phyloP scores from a whole-genome alignment of 2,329 filamentous ascomycete genomes.

The Cytospora leucostoma region DNA sequence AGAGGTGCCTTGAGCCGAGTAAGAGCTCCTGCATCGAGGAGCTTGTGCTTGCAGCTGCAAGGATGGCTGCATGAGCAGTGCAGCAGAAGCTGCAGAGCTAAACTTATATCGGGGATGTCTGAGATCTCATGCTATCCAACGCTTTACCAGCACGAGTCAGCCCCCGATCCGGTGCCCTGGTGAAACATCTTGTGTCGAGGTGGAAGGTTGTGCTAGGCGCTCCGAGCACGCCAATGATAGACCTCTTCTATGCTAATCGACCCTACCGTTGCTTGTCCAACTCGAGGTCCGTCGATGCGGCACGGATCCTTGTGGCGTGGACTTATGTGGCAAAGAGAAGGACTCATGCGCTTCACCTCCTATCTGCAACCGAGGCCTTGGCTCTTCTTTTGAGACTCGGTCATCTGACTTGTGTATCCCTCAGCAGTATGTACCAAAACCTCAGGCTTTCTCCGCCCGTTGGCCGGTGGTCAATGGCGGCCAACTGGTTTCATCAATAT shows the following conservation, averaged over 20 bases:
- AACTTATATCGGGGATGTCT: slow-evolving; percentile 14
- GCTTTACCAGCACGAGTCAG: slow-evolving; percentile 15
- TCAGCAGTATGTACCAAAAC: not conserved
- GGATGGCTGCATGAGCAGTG: slow-evolving; percentile 19
- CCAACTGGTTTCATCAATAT: slow-evolving; percentile 1
- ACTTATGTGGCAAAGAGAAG: slow-evolving; percentile 10
- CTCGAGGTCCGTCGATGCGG: slow-evolving; percentile 7
- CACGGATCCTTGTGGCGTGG: slow-evolving; percentile 1
- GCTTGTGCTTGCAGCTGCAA: slow-evolving; percentile 15
- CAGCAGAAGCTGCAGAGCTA: slow-evolving; percentile 23
- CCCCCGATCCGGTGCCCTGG: slow-evolving; percentile 4
- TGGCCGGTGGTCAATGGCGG: slow-evolving; percentile 11
- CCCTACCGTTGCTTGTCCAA: slow-evolving; percentile 3
- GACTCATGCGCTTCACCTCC: slow-evolving; percentile 17
- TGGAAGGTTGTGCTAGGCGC: slow-evolving; percentile 13
- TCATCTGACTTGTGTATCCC: not conserved
- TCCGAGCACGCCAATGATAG: slow-evolving; percentile 8
- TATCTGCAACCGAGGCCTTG: slow-evolving; percentile 4
- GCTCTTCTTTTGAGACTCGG: slow-evolving; percentile 1
- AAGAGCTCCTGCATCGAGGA: slow-evolving; percentile 16
- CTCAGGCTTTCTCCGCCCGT: slow-evolving; percentile 4
- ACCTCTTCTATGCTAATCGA: slow-evolving; percentile 11
- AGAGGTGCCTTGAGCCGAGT: slow-evolving; percentile 25
- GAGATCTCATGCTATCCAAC: slow-evolving; percentile 15
- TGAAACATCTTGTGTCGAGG: slow-evolving; percentile 9